These are phyloP conservation scores for Olyra latifolia DNA, from an alignment of 176 grass and related monocot genomes.

Conservation along the genomic window DNA sequence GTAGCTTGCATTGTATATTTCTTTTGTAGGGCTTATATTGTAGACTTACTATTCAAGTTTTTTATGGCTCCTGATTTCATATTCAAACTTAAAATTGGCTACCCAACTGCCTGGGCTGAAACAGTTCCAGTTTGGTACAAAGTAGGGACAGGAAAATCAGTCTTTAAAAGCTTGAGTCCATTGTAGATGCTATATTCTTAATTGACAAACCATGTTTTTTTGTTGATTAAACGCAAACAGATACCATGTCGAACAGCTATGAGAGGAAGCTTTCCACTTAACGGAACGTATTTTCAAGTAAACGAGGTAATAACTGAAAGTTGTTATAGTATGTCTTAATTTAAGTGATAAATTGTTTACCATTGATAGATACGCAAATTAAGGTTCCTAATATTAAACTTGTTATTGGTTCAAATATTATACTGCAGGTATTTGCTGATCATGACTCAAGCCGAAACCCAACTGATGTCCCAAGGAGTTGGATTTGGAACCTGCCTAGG, in stretches of 20 bases:
- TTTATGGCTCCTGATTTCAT: background rate
- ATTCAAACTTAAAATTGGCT: conserved; percentile 3
- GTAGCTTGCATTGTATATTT: background rate
- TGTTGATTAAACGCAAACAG: conserved; percentile 46
- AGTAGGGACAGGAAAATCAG: background rate
- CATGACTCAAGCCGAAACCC: conserved; percentile 64
- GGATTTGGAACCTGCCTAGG: conserved; percentile 83
- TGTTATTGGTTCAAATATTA: conserved; percentile 13
- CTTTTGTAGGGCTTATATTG: background rate
- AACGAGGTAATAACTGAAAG: conserved; percentile 61
- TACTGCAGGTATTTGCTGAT: conserved; percentile 77
- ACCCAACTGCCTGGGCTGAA: background rate
- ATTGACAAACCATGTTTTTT: conserved; percentile 18
- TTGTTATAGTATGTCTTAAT: background rate
- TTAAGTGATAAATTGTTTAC: conserved; percentile 7
- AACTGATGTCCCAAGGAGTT: conserved; percentile 59
- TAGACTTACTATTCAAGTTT: conserved; percentile 13
- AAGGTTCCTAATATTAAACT: conserved; percentile 25
- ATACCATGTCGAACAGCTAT: conserved; percentile 87
- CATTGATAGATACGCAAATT: background rate
- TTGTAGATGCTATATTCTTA: conserved; percentile 9
- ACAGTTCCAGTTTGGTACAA: background rate
- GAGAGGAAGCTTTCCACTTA: conserved; percentile 91
- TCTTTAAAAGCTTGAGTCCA: background rate
- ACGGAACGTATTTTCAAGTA: conserved; percentile 90